Evolutionary conservation across 352 stramenopile genomes (phyloP).

Genomic region (Pythium myriotylum): DNA sequence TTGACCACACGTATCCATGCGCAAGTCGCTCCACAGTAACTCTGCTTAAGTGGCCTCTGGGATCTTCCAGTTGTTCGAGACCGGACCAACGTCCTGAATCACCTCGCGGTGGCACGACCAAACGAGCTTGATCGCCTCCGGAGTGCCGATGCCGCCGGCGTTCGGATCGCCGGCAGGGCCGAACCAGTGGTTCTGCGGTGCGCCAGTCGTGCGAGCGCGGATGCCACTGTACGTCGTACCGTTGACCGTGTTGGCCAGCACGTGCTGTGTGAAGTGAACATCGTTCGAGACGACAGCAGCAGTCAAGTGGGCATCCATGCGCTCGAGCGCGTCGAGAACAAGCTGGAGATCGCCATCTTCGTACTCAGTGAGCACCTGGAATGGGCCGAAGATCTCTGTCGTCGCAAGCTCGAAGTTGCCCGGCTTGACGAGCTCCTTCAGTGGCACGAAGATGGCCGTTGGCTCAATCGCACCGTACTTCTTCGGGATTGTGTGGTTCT

Average conservation of each 20-base stretch:
- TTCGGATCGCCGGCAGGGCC: constrained; percentile 96
- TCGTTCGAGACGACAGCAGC: constrained; percentile 98
- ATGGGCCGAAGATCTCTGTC: constrained; percentile 99
- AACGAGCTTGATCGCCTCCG: constrained; percentile 98
- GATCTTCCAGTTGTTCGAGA: constrained; percentile 76
- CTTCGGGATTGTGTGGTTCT: constrained; percentile 94
- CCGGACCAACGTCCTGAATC: constrained; percentile 91
- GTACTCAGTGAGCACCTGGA: constrained; percentile 96
- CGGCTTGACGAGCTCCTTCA: constrained; percentile 94
- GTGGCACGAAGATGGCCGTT: constrained; percentile 97
- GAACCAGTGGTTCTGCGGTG: constrained; percentile 96
- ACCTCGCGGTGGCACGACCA: constrained; percentile 99
- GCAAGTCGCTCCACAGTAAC: neutral
- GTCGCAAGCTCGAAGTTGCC: constrained; percentile 95
- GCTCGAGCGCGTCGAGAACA: constrained; percentile 94
- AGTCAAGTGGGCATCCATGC: constrained; percentile 97
- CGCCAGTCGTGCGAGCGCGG: constrained; percentile 94
- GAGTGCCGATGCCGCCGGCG: constrained; percentile 97
- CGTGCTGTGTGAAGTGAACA: constrained; percentile 91
- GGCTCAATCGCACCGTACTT: constrained; percentile 97
- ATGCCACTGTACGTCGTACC: constrained; percentile 98
- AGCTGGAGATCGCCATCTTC: constrained; percentile 91
- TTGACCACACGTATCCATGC: neutral
- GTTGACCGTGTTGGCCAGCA: constrained; percentile 98
- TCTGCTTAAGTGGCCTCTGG: constrained; percentile 75